A percentile compares a stretch with the other conserved stretches of the same genome.
Evolutionary conservation across 148 eudicot genomes (phyloP).

Genomic region (Diospyros kaki): DNA sequence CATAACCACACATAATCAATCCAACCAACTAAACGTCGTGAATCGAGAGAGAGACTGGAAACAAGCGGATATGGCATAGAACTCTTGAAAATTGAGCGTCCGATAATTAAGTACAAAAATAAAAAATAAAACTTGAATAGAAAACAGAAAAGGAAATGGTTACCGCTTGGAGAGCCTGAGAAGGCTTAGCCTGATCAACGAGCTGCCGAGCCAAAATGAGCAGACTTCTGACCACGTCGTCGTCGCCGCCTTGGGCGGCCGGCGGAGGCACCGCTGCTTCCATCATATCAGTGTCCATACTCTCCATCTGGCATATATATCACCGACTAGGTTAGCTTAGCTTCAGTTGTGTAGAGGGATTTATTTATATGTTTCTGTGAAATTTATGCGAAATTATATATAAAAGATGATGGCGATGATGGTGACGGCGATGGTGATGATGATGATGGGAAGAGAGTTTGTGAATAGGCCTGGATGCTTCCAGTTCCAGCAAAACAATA

Average conservation of each 20-base stretch:
- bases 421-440: not conserved
- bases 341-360: not conserved
- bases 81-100: not conserved
- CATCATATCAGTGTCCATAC: conserved; percentile 57
- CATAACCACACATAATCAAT: not conserved
- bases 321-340: conserved; percentile 14
- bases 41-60: not conserved
- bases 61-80: not conserved
- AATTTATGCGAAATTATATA: not conserved
- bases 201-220: conserved; percentile 66
- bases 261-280: conserved; percentile 29
- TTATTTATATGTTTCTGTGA: not conserved
- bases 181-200: conserved; percentile 69
- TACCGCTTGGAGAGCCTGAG: conserved; percentile 87
- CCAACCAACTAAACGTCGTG: not conserved
- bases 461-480: not conserved
- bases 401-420: not conserved
- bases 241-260: conserved; percentile 21
- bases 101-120: not conserved
- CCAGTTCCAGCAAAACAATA: not conserved
- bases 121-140: not conserved
- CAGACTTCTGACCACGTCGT: conserved; percentile 25
- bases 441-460: not conserved
- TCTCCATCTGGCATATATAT: conserved; percentile 16
- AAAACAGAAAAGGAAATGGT: not conserved